phyloP scores from a whole-genome alignment of 768 basidiomycete genomes.

The Pleurotus salmoneostramineus region DNA sequence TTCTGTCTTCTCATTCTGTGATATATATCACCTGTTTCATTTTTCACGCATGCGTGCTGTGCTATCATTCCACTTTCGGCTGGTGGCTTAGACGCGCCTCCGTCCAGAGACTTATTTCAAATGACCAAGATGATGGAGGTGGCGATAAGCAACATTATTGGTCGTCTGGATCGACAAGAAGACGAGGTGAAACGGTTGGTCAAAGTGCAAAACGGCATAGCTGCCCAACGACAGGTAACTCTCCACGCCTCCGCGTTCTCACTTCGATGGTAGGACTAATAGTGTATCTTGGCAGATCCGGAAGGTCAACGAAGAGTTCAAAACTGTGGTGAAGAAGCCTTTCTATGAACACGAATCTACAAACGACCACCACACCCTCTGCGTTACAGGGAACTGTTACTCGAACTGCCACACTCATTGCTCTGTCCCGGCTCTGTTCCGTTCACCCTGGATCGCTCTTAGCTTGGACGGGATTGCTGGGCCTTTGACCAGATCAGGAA shows the following conservation, averaged over 20 bases:
- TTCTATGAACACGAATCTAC: neutral
- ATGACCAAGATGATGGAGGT: slow-evolving; percentile 10
- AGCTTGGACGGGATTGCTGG: neutral
- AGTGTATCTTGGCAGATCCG: neutral
- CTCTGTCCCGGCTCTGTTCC: too few relatives aligned
- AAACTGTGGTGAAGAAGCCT: slow-evolving; percentile 4
- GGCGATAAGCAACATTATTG: slow-evolving; percentile 7
- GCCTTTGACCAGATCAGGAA: neutral
- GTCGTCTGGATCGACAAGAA: slow-evolving; percentile 9
- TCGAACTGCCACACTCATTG: slow-evolving; percentile 12
- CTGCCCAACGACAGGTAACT: slow-evolving; percentile 1
- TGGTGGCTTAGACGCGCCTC: too few relatives aligned
- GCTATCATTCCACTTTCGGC: too few relatives aligned
- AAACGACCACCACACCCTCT: slow-evolving; percentile 8
- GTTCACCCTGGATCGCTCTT: slow-evolving; percentile 12
- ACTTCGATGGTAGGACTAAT: neutral
- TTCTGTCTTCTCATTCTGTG: too few relatives aligned
- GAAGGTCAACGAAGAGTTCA: slow-evolving; percentile 7
- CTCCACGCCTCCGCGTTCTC: neutral
- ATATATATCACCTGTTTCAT: too few relatives aligned
- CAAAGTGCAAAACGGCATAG: slow-evolving; percentile 2
- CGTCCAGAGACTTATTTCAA: too few relatives aligned
- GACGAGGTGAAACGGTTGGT: slow-evolving; percentile 2
- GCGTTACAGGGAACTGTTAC: slow-evolving; percentile 9
- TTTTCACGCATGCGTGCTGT: too few relatives aligned